Evolutionary conservation across 2,329 filamentous ascomycete genomes (phyloP), one percentile per base, ranked within the genome.

Genomic region (Knoxdaviesia capensis): DNA sequence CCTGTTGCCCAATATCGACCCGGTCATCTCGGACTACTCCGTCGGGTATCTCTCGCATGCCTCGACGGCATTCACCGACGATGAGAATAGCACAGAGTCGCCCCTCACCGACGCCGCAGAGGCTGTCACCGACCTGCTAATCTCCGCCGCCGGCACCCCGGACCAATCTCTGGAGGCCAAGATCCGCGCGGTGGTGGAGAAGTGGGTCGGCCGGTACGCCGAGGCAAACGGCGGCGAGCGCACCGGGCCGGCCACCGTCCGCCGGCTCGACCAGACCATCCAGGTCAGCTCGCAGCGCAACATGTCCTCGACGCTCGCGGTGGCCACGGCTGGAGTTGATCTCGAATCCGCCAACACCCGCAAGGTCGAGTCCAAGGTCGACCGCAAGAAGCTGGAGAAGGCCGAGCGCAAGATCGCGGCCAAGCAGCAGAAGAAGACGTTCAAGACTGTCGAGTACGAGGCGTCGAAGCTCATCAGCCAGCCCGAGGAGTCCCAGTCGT

Each of bases 341-440:
- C 70, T 98, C 30, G 90, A 98, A 60, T 92, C 88, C 44, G 86
- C 87, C 55, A 93, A 92, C 56, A 70, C 75, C 35, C 74, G 88
- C 53, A 96, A 96, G 64, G 83, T 98, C 45, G 90, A 98, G 64
- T 96, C 88, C 53, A 85, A 88, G 57, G 90, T 98, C 46, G 90
- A 98, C 63, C 78, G 80, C 56, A 98, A 96, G 78, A 98, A 98
- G 70, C 77, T 98, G 20, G 90, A 98, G 61, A 98, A 98, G 65
- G 90, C 90, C 1, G 90, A 98, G 63, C 74, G 83, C 50, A 98
- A 98, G 68, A 90, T 98, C 56, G 84, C 86, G 40, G 87, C 87
- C 53, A 98, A 98, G 67, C 90, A 96, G 65, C 90, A 86, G 64
- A 93, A 93, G 69, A 98, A 98, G 67, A 75, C 78, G 34, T 94